Conservation (phyloP, 768 basidiomycete genomes). For the Suillus bovinus region DNA sequence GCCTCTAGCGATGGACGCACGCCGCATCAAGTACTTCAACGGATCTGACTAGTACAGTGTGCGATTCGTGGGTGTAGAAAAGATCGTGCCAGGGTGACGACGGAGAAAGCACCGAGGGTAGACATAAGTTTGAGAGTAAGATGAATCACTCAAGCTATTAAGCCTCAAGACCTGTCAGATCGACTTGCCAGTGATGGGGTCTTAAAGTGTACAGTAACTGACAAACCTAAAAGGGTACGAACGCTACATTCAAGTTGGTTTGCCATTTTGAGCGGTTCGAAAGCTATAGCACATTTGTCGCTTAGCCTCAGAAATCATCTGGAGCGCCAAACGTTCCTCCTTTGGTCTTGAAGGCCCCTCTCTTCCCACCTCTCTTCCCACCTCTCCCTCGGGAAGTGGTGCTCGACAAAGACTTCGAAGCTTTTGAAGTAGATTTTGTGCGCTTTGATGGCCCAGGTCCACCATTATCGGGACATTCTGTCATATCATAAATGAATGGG, state of each 20-base stretch:
- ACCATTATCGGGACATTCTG: slow-evolving; percentile 28
- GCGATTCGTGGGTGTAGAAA: neutral
- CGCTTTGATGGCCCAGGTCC: slow-evolving; percentile 27
- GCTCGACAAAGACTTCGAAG: slow-evolving; percentile 19
- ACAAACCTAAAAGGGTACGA: neutral
- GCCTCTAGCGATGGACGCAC: too few relatives aligned
- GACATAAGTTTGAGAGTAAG: neutral
- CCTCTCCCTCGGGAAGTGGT: slow-evolving; percentile 16
- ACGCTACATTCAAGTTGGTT: neutral
- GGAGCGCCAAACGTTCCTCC: slow-evolving; percentile 34
- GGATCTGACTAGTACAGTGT: neutral
- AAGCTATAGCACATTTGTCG: neutral
- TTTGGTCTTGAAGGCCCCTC: slow-evolving; percentile 30
- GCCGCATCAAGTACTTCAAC: too few relatives aligned
- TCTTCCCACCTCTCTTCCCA: slow-evolving; percentile 29
- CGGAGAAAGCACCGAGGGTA: neutral
- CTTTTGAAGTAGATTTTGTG: slow-evolving; percentile 23
- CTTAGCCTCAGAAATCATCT: slow-evolving; percentile 23
- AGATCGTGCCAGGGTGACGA: neutral
- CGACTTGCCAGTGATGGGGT: neutral
- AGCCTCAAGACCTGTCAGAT: neutral
- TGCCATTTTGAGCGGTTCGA: neutral
- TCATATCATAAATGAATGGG: slow-evolving; percentile 1
- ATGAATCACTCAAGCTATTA: neutral
- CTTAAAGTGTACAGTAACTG: neutral